These are phyloP conservation scores for Shiraia bambusicola DNA, from an alignment of 2,329 filamentous ascomycete genomes.

Conservation along the genomic window DNA sequence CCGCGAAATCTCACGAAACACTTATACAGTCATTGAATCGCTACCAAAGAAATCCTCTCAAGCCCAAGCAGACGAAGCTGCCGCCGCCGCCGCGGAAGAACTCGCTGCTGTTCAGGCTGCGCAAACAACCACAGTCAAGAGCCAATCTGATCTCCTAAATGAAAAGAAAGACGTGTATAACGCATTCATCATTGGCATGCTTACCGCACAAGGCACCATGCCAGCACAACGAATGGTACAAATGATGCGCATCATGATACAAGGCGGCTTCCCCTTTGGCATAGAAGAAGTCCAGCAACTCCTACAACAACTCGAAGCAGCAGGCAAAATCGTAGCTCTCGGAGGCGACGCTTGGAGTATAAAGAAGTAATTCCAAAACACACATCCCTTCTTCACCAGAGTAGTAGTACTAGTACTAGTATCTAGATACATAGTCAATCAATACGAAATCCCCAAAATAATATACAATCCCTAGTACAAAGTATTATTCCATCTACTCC, in stretches of 20 bases:
- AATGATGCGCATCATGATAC: slow-evolving; percentile 93
- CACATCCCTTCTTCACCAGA: too few species aligned
- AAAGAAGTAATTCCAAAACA: slow-evolving; percentile 16
- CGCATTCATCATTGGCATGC: slow-evolving; percentile 91
- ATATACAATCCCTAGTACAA: too few species aligned
- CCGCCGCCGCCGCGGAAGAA: slow-evolving; percentile 43
- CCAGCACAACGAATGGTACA: slow-evolving; percentile 77
- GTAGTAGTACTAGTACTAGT: too few species aligned
- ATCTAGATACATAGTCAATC: not conserved
- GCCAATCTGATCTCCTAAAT: slow-evolving; percentile 60
- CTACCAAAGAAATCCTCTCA: slow-evolving; percentile 18
- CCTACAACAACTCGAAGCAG: slow-evolving; percentile 66
- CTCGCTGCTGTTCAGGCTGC: slow-evolving; percentile 39
- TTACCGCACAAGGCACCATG: slow-evolving; percentile 90
- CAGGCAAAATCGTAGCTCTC: slow-evolving; percentile 31
- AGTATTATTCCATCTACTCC: too few species aligned
- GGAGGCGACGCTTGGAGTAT: slow-evolving; percentile 40
- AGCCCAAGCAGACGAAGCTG: slow-evolving; percentile 31
- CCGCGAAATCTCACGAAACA: slow-evolving; percentile 50
- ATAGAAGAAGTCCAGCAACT: slow-evolving; percentile 86
- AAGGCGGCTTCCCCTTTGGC: slow-evolving; percentile 84
- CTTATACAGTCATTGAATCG: slow-evolving; percentile 69
- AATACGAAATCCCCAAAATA: not conserved
- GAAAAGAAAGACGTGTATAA: slow-evolving; percentile 77
- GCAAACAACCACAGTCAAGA: slow-evolving; percentile 52